Conservation (phyloP, 2,329 filamentous ascomycete genomes). For the Penicillium sp. region DNA sequence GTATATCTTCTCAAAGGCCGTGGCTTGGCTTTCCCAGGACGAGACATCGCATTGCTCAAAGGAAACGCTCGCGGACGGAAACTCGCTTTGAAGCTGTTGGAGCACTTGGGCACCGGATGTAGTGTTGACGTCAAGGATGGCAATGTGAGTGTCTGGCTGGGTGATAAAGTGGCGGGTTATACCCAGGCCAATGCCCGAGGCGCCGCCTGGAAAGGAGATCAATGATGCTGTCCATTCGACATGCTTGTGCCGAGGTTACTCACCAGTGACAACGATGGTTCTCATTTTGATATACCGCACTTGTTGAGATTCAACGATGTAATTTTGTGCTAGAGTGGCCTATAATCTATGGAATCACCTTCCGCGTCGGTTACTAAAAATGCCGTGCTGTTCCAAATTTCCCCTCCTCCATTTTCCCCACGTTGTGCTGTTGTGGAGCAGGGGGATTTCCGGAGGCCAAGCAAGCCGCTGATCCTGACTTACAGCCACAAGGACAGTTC, state of each 20-base stretch:
- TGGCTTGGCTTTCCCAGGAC: slow-evolving; percentile 42
- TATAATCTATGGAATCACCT: neutral
- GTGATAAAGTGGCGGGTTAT: slow-evolving; percentile 39
- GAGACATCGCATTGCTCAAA: slow-evolving; percentile 41
- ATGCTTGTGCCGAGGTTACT: neutral
- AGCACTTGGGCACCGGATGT: slow-evolving; percentile 28
- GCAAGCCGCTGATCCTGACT: neutral
- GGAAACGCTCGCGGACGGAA: slow-evolving; percentile 30
- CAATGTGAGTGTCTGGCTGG: slow-evolving; percentile 36
- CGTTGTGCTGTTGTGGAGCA: slow-evolving; percentile 10
- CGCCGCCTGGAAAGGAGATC: slow-evolving; percentile 34
- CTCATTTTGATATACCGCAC: slow-evolving; percentile 15
- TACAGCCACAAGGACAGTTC: neutral
- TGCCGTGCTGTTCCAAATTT: neutral
- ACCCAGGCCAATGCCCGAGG: slow-evolving; percentile 43
- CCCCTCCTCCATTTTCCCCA: slow-evolving; percentile 7
- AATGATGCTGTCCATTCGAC: neutral
- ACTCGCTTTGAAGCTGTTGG: slow-evolving; percentile 30
- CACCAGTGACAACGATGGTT: slow-evolving; percentile 38
- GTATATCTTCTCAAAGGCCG: slow-evolving; percentile 41
- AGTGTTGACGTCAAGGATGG: slow-evolving; percentile 39
- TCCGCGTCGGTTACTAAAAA: neutral
- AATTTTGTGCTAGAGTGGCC: neutral
- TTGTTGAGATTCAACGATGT: neutral
- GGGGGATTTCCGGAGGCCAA: slow-evolving; percentile 16